These are phyloP conservation scores for Alternaria sp. DNA, from an alignment of 2,329 filamentous ascomycete species.

Conservation along the genomic window DNA sequence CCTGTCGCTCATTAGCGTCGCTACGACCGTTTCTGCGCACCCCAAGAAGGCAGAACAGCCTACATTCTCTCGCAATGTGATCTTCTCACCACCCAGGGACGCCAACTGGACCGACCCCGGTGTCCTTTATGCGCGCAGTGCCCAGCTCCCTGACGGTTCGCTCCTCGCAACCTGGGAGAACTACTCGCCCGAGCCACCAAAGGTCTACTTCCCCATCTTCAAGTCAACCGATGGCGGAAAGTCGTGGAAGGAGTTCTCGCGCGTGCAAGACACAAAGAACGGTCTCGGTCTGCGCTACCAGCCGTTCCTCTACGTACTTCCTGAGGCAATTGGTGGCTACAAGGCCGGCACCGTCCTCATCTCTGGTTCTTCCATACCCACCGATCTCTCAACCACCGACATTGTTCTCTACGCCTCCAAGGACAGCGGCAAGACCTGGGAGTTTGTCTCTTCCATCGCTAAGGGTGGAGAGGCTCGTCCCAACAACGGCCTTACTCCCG, in stretches of 20 bases:
- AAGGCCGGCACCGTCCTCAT: slow-evolving; percentile 68
- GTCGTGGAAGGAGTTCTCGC: slow-evolving; percentile 69
- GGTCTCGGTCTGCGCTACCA: slow-evolving; percentile 72
- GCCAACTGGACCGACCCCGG: slow-evolving; percentile 54
- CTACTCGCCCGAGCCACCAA: slow-evolving; percentile 56
- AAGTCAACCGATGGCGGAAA: slow-evolving; percentile 54
- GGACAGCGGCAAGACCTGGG: slow-evolving; percentile 68
- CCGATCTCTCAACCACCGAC: slow-evolving; percentile 65
- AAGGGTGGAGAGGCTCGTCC: slow-evolving; percentile 66
- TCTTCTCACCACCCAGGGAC: slow-evolving; percentile 52
- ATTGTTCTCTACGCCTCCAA: slow-evolving; percentile 72
- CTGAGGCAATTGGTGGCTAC: slow-evolving; percentile 63
- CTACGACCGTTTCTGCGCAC: slow-evolving; percentile 25
- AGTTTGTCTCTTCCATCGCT: slow-evolving; percentile 71
- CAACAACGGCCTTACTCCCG: slow-evolving; percentile 69
- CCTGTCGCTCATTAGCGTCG: slow-evolving; percentile 24
- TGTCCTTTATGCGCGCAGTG: slow-evolving; percentile 60
- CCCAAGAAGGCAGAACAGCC: slow-evolving; percentile 26
- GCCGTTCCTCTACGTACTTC: slow-evolving; percentile 70
- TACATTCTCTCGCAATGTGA: slow-evolving; percentile 44
- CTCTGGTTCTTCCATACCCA: slow-evolving; percentile 66
- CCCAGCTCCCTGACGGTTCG: slow-evolving; percentile 52
- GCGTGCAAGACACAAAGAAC: slow-evolving; percentile 70
- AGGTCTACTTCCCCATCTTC: slow-evolving; percentile 55
- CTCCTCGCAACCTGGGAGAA: slow-evolving; percentile 63